Conservation (phyloP, 1,284 basidiomycete species). For the Marasmius fiardii region DNA sequence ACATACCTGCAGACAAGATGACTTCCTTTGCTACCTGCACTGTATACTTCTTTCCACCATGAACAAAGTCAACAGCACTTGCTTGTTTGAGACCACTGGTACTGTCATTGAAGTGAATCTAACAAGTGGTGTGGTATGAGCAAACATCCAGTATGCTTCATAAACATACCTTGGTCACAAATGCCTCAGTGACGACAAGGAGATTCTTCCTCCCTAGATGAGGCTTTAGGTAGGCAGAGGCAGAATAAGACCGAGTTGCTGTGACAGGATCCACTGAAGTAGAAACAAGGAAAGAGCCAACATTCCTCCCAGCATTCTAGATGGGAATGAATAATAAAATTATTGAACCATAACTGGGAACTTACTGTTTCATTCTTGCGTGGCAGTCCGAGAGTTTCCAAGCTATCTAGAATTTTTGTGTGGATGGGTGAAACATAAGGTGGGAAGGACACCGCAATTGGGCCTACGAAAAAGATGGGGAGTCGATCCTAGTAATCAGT, state of each 20-base stretch:
- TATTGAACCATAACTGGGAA: not conserved
- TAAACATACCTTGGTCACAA: not conserved
- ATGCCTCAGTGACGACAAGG: conserved; percentile 1
- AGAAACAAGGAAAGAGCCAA: not conserved
- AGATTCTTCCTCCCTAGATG: not conserved
- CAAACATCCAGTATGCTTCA: too few species aligned
- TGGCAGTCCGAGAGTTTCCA: conserved; percentile 8
- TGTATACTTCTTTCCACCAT: not conserved
- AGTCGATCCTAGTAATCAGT: not conserved
- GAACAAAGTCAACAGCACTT: conserved; percentile 3
- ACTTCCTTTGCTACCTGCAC: conserved; percentile 6
- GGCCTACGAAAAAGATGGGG: not conserved
- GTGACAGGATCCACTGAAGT: conserved; percentile 4
- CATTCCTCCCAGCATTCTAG: conserved; percentile 4
- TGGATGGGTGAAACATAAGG: conserved; percentile 6
- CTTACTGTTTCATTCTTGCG: conserved; percentile 5
- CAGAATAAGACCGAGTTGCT: conserved; percentile 4
- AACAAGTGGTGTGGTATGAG: too few species aligned
- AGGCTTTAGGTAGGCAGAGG: not conserved
- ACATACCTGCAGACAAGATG: conserved; percentile 9
- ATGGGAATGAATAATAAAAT: not conserved
- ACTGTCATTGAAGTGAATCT: conserved; percentile 1
- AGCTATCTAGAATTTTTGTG: not conserved
- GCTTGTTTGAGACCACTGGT: not conserved
- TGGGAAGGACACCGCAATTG: conserved; percentile 4